These are phyloP conservation scores for Arthrobotrys entomopaga DNA, from an alignment of 2,329 filamentous ascomycete genomes.

Conservation along the genomic window DNA sequence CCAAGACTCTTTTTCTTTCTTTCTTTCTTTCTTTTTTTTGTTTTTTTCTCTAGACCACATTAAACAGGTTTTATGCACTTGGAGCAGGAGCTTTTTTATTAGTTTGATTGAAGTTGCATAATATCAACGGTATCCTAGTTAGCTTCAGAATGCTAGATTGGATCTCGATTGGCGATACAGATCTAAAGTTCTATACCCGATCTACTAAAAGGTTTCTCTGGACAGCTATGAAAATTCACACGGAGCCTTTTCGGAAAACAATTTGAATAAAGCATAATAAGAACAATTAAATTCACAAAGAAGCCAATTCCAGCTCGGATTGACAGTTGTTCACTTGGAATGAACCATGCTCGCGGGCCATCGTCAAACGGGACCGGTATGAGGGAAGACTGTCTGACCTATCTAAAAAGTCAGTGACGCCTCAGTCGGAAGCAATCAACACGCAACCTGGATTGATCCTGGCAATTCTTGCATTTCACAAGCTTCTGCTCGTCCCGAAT, in stretches of 20 bases:
- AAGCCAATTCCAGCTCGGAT: too few relatives aligned
- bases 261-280: too few relatives aligned
- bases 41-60: conserved; percentile 5
- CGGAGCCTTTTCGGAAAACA: conserved; percentile 7
- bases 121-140: conserved; percentile 26
- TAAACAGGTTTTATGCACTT: conserved; percentile 27
- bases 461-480: conserved; percentile 15
- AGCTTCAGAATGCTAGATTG: conserved; percentile 44
- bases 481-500: not conserved
- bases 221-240: conserved; percentile 8
- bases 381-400: conserved; percentile 7
- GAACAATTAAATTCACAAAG: too few relatives aligned
- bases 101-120: conserved; percentile 13
- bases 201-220: conserved; percentile 8
- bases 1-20: not conserved
- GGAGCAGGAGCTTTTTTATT: conserved; percentile 1
- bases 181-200: conserved; percentile 38
- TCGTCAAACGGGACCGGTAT: not conserved
- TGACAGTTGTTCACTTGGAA: not conserved
- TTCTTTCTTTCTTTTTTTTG: too few relatives aligned
- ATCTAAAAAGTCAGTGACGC: conserved; percentile 1
- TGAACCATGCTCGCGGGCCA: conserved; percentile 1
- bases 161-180: conserved; percentile 55
- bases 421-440: conserved; percentile 24
- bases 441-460: conserved; percentile 13